Evolutionary conservation across 306 rosid species (phyloP), one percentile per base, ranked within the genome.

Genomic region (Dalbergia cochinchinensis): DNA sequence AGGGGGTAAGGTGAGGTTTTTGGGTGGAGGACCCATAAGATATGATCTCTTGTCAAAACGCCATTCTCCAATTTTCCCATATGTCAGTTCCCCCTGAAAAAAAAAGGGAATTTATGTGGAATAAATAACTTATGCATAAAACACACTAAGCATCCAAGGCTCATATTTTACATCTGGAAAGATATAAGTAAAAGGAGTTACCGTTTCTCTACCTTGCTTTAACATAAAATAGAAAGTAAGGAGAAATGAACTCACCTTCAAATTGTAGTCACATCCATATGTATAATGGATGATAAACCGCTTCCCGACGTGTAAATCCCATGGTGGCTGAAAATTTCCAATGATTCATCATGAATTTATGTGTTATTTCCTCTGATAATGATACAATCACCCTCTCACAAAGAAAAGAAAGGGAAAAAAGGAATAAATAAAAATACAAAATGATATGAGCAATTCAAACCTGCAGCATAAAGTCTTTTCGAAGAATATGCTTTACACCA

Each of bases 1-100:
- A 82, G 97, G 98, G 13, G 97, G 98, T 69, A 92, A 88, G 64
- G 98, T 65, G 74, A 94, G 84, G 79, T 92, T 89, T 84, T 82
- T 88, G 4, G 98, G 98, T 5, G 92, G 96, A 80, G 98, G 98
- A 78, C 90, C 87, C 76, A 69, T 66, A 69, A 94, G 94, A 94
- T 86, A 85, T 1, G 93, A 78, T 91, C 97, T 92, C 92, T 94
- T 94, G 88, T 94, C 97, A 67, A 94, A 94, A 66, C 93, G 96
- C 98, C 98, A 94, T 78, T 92, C 97, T 45, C 98, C 98, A 15
- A 86, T 65, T 86, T 89, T 91, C 22, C 97, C 98, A 73, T 91
- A 91, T 76, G 94, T 94, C 55, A 91, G 82, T 75, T 88, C 72
- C 15, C 98, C 98, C 98, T 94, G 58, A 59, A 63, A 22, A 50